phyloP scores from a whole-genome alignment of 1,284 basidiomycete species.

The Fomitopsis palustris region DNA sequence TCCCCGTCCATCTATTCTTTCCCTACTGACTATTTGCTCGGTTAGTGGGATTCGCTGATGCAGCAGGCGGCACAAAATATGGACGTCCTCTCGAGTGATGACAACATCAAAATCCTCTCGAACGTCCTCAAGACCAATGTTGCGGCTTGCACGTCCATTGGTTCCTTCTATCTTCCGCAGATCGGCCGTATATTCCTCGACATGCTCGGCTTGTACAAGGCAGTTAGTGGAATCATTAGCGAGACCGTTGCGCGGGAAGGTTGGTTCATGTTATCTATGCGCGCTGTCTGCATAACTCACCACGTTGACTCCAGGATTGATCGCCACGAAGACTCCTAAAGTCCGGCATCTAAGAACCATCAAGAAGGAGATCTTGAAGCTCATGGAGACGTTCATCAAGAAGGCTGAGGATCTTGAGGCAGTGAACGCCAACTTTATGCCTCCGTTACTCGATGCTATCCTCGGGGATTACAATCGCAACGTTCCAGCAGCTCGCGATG shows the following conservation, averaged over 20 bases:
- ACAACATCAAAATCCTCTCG: slow-evolving; percentile 96
- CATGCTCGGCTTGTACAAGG: slow-evolving; percentile 98
- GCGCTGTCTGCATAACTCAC: neutral
- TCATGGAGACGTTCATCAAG: slow-evolving; percentile 97
- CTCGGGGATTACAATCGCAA: slow-evolving; percentile 96
- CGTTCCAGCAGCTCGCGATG: slow-evolving; percentile 91
- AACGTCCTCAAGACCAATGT: slow-evolving; percentile 99
- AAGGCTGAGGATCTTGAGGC: slow-evolving; percentile 95
- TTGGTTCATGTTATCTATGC: slow-evolving; percentile 30
- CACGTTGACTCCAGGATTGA: slow-evolving; percentile 51
- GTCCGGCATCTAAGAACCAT: slow-evolving; percentile 93
- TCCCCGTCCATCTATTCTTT: neutral
- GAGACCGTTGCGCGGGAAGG: slow-evolving; percentile 89
- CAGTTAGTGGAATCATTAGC: slow-evolving; percentile 96
- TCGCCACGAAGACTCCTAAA: slow-evolving; percentile 98
- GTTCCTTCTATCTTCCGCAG: slow-evolving; percentile 95
- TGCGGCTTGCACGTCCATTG: slow-evolving; percentile 95
- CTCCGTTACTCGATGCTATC: slow-evolving; percentile 94
- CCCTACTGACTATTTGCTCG: neutral
- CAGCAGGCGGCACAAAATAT: slow-evolving; percentile 91
- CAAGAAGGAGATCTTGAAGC: slow-evolving; percentile 97
- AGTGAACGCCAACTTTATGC: slow-evolving; percentile 91
- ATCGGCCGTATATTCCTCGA: slow-evolving; percentile 96
- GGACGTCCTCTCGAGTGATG: slow-evolving; percentile 87
- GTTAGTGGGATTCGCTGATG: slow-evolving; percentile 96